Evolutionary conservation across 2,329 filamentous ascomycete genomes (phyloP), one percentile per base, ranked within the genome.

Genomic region (Colletotrichum aenigma): DNA sequence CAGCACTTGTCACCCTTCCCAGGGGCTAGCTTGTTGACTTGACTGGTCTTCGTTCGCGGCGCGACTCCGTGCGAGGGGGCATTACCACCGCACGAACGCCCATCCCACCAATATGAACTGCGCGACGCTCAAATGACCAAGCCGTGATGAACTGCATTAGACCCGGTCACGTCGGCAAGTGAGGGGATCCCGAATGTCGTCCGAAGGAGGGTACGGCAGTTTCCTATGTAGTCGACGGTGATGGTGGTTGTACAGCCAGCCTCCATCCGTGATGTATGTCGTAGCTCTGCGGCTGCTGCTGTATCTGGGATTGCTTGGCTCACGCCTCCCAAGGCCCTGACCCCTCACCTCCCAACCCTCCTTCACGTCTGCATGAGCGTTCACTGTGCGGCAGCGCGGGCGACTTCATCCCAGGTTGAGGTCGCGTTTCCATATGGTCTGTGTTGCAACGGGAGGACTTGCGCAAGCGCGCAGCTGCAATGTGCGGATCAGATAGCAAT

Each of bases 101-200:
- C 18, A 72, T 28, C 64, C 73, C 62, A 73, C 73, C 62, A 68
- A 73, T 73, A 16, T 43, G 34, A 28, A 48, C 12, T 26, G 15
- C 16, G 34, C 38, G 28, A 73, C 28, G 21, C 58, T 18, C 60
- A 52, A 55, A 38, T 26, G 34, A 32, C 7, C 48, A 66, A 21
- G 56, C 36, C 13, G 64, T 75, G 70, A 75, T 75, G 26, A 64
- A 65, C 21, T 73, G 70, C 70, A 73, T 75, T 75, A 75, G 74
- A 58, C 24, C 66, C 74, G 70, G 70, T 61, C 32, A 48, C 48
- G 32, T 75, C 64, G 58, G 64, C 64, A 68, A 28, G 74, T 21
- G 43, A 69, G 38, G 64, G 43, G 64, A 75, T 73, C 43, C 74
- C 74, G 74, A 75, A 43, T 26, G 58, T 75, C 65, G 58, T 65